Evolutionary conservation across 169 alveolate genomes (phyloP).

Genomic region (Plasmodium chabaudi): DNA sequence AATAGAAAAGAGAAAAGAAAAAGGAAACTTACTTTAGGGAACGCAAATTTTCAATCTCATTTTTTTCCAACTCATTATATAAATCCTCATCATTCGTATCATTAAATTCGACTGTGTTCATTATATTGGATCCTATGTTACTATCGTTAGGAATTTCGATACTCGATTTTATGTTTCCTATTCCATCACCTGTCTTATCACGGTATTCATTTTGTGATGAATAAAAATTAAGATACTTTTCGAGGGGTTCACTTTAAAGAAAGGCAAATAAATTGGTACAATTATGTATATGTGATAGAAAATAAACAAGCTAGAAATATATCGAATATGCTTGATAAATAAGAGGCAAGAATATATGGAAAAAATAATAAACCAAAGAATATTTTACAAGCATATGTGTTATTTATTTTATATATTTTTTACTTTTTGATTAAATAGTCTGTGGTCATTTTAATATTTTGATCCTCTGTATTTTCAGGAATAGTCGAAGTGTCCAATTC

Average conservation of each 20-base stretch:
- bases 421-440: conserved; percentile 35
- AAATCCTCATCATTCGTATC: conserved; percentile 8
- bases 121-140: neutral
- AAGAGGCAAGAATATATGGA: neutral
- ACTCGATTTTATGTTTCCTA: neutral
- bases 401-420: neutral
- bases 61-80: neutral
- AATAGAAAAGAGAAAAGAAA: neutral
- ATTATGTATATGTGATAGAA: neutral
- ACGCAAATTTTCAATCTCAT: neutral
- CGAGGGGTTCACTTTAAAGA: conserved; percentile 43
- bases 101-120: neutral
- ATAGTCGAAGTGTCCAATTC: conserved; percentile 10
- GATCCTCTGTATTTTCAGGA: conserved; percentile 8
- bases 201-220: conserved; percentile 18
- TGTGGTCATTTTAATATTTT: conserved; percentile 5
- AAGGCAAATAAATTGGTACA: neutral
- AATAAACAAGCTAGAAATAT: neutral
- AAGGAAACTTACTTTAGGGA: conserved; percentile 14
- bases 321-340: no score
- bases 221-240: conserved; percentile 26
- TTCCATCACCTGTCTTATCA: neutral
- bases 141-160: neutral
- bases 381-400: neutral
- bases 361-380: neutral